Evolutionary conservation across 2,329 filamentous ascomycete genomes (phyloP).

Genomic region (Talaromyces sp.): DNA sequence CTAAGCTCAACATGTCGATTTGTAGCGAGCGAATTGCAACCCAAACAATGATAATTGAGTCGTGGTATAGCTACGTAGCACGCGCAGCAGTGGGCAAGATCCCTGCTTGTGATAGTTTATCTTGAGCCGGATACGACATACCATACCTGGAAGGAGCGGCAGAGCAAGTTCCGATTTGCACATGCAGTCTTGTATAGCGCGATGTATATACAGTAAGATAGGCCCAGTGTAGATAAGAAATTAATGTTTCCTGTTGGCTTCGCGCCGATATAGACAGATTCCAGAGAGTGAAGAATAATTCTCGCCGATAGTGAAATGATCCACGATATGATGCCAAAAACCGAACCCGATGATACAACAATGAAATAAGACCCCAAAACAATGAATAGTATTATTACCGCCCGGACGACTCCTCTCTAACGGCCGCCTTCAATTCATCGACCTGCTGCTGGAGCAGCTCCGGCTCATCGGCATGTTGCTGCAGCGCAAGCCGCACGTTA

Average conservation of each 20-base stretch:
- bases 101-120: background rate
- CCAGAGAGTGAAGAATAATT: background rate
- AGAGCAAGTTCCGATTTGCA: background rate
- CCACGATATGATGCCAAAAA: background rate
- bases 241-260: background rate
- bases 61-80: background rate
- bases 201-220: background rate
- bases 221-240: background rate
- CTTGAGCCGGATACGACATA: background rate
- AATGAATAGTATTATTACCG: background rate
- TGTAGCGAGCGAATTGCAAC: background rate
- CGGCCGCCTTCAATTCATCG: slow-evolving; percentile 16
- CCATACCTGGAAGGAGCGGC: background rate
- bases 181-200: background rate
- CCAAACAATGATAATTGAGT: background rate
- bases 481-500: slow-evolving; percentile 17
- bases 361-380: background rate
- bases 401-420: slow-evolving; percentile 11
- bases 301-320: background rate
- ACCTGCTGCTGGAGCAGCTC: slow-evolving; percentile 20
- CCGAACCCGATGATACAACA: background rate
- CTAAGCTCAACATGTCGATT: background rate
- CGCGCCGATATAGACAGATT: background rate
- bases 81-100: background rate
- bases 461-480: slow-evolving; percentile 19